phyloP scores from a whole-genome alignment of 2,329 filamentous ascomycete species.

The Alternaria atra region DNA sequence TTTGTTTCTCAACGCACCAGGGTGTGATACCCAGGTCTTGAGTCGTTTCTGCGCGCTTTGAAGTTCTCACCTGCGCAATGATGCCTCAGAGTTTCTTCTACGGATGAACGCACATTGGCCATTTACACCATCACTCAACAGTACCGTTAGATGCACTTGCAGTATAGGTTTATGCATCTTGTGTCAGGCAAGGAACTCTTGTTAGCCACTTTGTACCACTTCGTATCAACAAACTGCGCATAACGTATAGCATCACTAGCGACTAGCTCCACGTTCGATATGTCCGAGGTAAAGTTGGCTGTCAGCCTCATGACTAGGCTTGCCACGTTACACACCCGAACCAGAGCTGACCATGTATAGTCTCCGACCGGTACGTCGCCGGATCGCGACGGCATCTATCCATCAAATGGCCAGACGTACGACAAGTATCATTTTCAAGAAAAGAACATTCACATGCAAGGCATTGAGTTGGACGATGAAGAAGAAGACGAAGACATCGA shows the following conservation, averaged over 20 bases:
- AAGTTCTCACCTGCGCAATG: constrained; percentile 5
- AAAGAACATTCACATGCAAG: constrained; percentile 8
- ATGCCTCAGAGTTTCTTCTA: constrained; percentile 13
- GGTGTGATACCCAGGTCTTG: neutral
- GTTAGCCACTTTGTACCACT: neutral
- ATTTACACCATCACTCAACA: neutral
- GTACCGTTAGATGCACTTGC: constrained; percentile 4
- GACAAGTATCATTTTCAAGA: constrained; percentile 19
- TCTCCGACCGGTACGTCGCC: constrained; percentile 11
- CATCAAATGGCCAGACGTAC: constrained; percentile 12
- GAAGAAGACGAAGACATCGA: constrained; percentile 87
- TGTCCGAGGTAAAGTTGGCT: constrained; percentile 16
- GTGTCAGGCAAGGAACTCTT: neutral
- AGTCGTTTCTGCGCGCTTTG: constrained; percentile 8
- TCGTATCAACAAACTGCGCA: neutral
- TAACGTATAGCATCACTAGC: neutral
- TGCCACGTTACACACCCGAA: neutral
- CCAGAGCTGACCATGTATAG: constrained; percentile 7
- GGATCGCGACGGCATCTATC: constrained; percentile 14
- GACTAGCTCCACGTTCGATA: constrained; percentile 2
- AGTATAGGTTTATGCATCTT: neutral
- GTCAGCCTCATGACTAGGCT: neutral
- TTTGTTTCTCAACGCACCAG: neutral
- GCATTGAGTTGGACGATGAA: constrained; percentile 66
- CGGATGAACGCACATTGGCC: constrained; percentile 10